Percentiles rank a stretch among this genome's conserved stretches.
Evolutionary conservation across 2,329 filamentous ascomycete genomes (phyloP).

Genomic region (Trichocomaceae sp.): DNA sequence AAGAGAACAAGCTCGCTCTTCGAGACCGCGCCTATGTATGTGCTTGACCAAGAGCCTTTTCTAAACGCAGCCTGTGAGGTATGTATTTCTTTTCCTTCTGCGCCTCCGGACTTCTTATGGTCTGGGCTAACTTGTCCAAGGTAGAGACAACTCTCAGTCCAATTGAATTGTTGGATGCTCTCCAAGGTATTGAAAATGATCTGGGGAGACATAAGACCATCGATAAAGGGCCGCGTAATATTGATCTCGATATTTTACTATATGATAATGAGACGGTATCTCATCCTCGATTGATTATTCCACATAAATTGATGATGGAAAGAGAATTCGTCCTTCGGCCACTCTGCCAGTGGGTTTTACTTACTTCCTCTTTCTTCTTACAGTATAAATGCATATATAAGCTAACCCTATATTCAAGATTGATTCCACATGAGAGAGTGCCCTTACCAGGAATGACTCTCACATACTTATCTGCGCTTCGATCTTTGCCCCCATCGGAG

Average conservation of each 20-base stretch:
- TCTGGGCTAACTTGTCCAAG: slow-evolving; percentile 39
- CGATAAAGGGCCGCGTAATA: slow-evolving; percentile 89
- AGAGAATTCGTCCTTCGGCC: slow-evolving; percentile 90
- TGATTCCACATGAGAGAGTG: slow-evolving; percentile 36
- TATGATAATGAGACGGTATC: slow-evolving; percentile 63
- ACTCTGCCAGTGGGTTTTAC: slow-evolving; percentile 49
- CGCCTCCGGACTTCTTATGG: slow-evolving; percentile 6
- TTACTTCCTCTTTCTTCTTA: background rate
- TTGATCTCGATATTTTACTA: slow-evolving; percentile 86
- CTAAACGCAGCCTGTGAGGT: slow-evolving; percentile 92
- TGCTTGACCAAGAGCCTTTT: slow-evolving; percentile 79
- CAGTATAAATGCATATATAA: background rate
- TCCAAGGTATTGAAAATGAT: slow-evolving; percentile 75
- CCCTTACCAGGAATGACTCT: slow-evolving; percentile 24
- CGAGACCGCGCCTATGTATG: slow-evolving; percentile 96
- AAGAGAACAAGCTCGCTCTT: slow-evolving; percentile 80
- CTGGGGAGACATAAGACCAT: slow-evolving; percentile 78
- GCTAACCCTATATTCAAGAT: slow-evolving; percentile 22
- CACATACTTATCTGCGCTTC: slow-evolving; percentile 31
- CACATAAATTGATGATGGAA: slow-evolving; percentile 78
- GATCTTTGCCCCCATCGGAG: slow-evolving; percentile 29
- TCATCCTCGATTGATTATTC: slow-evolving; percentile 70
- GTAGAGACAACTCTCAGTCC: slow-evolving; percentile 73
- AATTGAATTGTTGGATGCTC: slow-evolving; percentile 65
- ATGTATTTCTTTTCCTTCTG: slow-evolving; percentile 27